phyloP scores from a whole-genome alignment of 805 yeast genomes.

The Metschnikowia arizonensis region DNA sequence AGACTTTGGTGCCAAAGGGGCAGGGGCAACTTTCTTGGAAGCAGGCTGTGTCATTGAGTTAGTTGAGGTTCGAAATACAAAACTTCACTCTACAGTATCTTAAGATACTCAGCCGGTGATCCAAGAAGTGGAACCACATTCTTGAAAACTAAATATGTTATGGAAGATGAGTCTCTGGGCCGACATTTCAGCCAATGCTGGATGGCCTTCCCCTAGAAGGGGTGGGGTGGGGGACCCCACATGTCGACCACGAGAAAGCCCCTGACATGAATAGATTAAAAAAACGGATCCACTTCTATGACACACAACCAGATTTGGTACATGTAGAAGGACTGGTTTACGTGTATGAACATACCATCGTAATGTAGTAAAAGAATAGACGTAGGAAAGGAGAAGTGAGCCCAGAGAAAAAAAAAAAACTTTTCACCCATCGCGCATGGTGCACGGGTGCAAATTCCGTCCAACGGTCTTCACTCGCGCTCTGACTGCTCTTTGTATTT shows the following conservation, averaged over 20 bases:
- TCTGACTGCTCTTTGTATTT: too few relatives aligned
- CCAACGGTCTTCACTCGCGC: not conserved
- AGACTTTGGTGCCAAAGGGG: conserved; percentile 41
- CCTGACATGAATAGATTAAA: conserved; percentile 15
- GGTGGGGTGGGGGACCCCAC: not conserved
- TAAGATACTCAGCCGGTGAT: conserved; percentile 42
- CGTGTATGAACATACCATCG: conserved; percentile 29
- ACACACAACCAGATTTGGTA: conserved; percentile 22
- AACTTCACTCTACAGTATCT: conserved; percentile 39
- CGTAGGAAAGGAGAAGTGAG: not conserved
- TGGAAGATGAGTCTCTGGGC: conserved; percentile 4
- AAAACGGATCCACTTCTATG: conserved; percentile 25
- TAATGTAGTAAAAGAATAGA: conserved; percentile 1
- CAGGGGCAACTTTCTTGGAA: conserved; percentile 49
- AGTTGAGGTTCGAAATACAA: conserved; percentile 24
- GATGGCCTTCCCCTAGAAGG: too few relatives aligned
- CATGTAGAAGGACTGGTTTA: conserved; percentile 23
- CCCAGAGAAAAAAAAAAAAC: not conserved
- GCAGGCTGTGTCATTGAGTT: conserved; percentile 52
- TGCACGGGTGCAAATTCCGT: conserved; percentile 3
- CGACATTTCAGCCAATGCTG: not conserved
- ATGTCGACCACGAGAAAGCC: conserved; percentile 2
- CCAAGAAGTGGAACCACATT: conserved; percentile 37
- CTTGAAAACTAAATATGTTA: conserved; percentile 16
- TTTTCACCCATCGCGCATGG: conserved; percentile 4